A percentile compares a stretch with the other conserved stretches of the same genome.
phyloP scores from a whole-genome alignment of 2,329 filamentous ascomycete species.

The Trichothecium roseum region DNA sequence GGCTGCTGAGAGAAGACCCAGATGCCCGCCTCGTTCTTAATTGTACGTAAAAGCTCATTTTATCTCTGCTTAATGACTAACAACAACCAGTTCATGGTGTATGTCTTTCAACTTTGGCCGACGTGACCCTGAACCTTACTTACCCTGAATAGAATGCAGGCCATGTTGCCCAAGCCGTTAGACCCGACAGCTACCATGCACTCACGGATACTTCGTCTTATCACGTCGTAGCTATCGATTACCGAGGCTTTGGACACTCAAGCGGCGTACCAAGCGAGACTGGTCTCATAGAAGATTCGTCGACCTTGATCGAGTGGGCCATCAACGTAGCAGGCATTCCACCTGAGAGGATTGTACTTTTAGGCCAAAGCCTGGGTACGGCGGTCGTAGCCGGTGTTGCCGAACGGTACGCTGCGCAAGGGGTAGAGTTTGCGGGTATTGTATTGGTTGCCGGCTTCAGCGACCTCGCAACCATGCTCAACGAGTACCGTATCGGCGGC shows the following conservation, averaged over 20 bases:
- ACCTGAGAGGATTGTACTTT: conserved; percentile 62
- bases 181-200: conserved; percentile 68
- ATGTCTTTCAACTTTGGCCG: conserved; percentile 19
- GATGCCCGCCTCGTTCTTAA: conserved; percentile 53
- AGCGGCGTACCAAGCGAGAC: conserved; percentile 71
- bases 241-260: conserved; percentile 77
- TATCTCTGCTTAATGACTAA: not conserved
- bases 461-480: conserved; percentile 60
- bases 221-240: conserved; percentile 83
- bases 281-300: conserved; percentile 71
- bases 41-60: conserved; percentile 29
- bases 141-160: conserved; percentile 60
- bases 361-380: conserved; percentile 84
- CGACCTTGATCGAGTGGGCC: conserved; percentile 63
- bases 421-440: conserved; percentile 65
- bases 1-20: conserved; percentile 51
- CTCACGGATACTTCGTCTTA: conserved; percentile 63
- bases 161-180: conserved; percentile 67
- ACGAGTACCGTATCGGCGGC: conserved; percentile 71
- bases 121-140: not conserved
- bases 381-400: conserved; percentile 68
- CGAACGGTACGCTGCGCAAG: conserved; percentile 51
- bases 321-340: conserved; percentile 54
- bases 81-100: conserved; percentile 50
- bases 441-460: conserved; percentile 75